Percentiles rank a stretch among this genome's conserved stretches.
These are phyloP conservation scores for Aristolochia fimbriata DNA, from an alignment of 164 flowering plant genomes.

Conservation along the genomic window DNA sequence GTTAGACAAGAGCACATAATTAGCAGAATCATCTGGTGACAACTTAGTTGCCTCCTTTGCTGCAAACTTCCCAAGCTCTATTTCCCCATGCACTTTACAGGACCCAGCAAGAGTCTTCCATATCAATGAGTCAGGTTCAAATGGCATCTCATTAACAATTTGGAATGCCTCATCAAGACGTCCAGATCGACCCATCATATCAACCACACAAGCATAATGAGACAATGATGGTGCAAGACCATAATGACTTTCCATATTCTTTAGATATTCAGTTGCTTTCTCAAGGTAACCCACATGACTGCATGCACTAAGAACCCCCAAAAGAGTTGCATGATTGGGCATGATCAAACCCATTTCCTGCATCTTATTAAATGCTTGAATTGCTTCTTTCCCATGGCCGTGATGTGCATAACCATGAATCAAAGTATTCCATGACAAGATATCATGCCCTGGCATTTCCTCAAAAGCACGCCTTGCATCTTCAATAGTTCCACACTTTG, in stretches of 20 bases:
- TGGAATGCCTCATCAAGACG: conserved; percentile 13
- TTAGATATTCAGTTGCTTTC: conserved; percentile 8
- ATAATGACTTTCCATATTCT: conserved; percentile 9
- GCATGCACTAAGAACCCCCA: conserved; percentile 16
- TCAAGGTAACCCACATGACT: conserved; percentile 15
- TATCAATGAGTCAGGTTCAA: conserved; percentile 12
- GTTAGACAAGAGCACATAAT: conserved; percentile 14
- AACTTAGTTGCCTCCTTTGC: conserved; percentile 10
- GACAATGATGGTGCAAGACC: conserved; percentile 11
- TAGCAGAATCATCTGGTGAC: conserved; percentile 15
- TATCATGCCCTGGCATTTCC: conserved; percentile 8
- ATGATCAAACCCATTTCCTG: neutral
- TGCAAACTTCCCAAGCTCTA: conserved; percentile 13
- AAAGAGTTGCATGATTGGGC: conserved; percentile 13
- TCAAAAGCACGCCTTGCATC: conserved; percentile 13
- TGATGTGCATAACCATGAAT: conserved; percentile 19
- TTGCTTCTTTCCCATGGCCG: conserved; percentile 11
- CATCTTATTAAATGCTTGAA: conserved; percentile 14
- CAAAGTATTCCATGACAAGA: conserved; percentile 15
- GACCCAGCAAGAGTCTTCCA: conserved; percentile 16
- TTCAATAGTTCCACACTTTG: conserved; percentile 11
- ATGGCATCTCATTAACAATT: conserved; percentile 14
- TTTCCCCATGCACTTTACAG: conserved; percentile 12
- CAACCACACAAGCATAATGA: conserved; percentile 15
- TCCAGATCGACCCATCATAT: conserved; percentile 15